Evolutionary conservation across 2,329 filamentous ascomycete genomes (phyloP).

Genomic region (Anthostomella pinea): DNA sequence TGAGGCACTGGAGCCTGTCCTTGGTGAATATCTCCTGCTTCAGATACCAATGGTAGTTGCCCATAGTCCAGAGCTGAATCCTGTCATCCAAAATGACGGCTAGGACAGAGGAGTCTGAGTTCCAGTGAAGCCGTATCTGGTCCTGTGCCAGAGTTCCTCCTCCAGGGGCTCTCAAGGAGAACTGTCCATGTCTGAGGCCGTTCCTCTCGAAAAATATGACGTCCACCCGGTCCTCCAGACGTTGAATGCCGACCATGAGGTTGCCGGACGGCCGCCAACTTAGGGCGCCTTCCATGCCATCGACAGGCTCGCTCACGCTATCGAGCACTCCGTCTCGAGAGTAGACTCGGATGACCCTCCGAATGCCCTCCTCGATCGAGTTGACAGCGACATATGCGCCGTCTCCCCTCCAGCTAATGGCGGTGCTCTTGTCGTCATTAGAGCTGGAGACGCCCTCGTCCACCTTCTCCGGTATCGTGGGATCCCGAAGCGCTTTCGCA

Average conservation of each 20-base stretch:
- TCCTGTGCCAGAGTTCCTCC: constrained; percentile 53
- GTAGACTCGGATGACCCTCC: constrained; percentile 85
- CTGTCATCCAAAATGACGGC: constrained; percentile 73
- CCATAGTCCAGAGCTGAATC: constrained; percentile 93
- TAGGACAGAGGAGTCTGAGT: constrained; percentile 85
- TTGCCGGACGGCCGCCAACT: constrained; percentile 94
- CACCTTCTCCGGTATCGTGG: constrained; percentile 88
- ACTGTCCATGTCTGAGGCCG: constrained; percentile 93
- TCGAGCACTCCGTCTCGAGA: constrained; percentile 87
- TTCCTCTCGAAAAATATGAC: constrained; percentile 97
- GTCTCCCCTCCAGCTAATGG: constrained; percentile 91
- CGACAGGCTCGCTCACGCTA: constrained; percentile 91
- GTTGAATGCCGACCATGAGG: constrained; percentile 81
- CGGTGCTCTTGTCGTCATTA: constrained; percentile 67
- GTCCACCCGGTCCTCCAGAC: constrained; percentile 65
- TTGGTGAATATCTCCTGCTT: constrained; percentile 75
- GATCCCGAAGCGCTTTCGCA: constrained; percentile 82
- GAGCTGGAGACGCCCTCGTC: constrained; percentile 76
- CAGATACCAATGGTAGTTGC: constrained; percentile 97
- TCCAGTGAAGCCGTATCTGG: constrained; percentile 75
- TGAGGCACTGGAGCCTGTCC: constrained; percentile 34
- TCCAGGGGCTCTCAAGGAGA: constrained; percentile 68
- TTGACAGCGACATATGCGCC: constrained; percentile 89
- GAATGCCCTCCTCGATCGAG: constrained; percentile 63
- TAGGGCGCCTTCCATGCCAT: constrained; percentile 80